Percentiles rank a stretch among this genome's conserved stretches.
phyloP scores from a whole-genome alignment of 208 protist species.

The Trypanosoma scelopori region DNA sequence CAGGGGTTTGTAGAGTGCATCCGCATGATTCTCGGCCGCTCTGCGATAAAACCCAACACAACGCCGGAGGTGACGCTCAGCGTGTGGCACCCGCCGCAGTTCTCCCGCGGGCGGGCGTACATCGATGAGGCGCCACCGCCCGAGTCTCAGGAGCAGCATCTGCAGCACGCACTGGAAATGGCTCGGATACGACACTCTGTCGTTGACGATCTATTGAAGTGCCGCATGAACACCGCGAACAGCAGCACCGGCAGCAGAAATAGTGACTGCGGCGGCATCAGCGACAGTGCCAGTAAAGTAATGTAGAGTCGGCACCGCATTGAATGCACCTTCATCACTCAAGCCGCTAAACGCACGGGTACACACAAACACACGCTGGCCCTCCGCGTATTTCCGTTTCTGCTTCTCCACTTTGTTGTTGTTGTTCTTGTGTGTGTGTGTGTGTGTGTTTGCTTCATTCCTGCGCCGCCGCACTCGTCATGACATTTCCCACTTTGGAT shows the following conservation, averaged over 20 bases:
- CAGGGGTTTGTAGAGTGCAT: slow-evolving; percentile 58
- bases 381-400: no score
- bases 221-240: neutral
- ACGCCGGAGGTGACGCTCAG: slow-evolving; percentile 34
- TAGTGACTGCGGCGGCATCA: neutral
- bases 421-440: neutral
- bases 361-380: neutral
- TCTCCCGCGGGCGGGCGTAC: slow-evolving; percentile 22
- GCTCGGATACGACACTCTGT: neutral
- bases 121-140: neutral
- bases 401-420: neutral
- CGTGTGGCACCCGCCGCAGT: slow-evolving; percentile 34
- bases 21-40: slow-evolving; percentile 55
- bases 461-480: neutral
- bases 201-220: neutral
- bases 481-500: neutral
- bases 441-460: neutral
- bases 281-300: neutral
- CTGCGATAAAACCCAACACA: slow-evolving; percentile 38
- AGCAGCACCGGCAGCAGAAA: neutral
- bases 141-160: neutral
- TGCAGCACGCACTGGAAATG: neutral
- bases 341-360: no score
- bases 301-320: neutral
- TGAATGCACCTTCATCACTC: neutral